Evolutionary conservation across 2,329 filamentous ascomycete species (phyloP).

Genomic region (Aureobasidium uvarum): DNA sequence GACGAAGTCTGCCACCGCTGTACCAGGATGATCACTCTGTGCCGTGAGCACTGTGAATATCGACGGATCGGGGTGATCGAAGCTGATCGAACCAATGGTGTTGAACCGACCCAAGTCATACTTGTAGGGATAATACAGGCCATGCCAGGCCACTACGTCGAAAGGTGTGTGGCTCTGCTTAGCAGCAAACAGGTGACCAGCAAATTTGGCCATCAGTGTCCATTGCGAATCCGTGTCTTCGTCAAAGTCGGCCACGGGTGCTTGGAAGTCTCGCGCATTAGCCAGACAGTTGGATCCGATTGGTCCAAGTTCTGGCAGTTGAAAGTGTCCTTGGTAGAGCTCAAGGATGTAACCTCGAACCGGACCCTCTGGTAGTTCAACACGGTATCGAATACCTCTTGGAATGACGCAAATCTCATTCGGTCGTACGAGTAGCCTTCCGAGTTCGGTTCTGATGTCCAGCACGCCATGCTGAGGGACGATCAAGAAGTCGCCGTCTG

Average conservation of each 20-base stretch:
- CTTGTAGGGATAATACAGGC: constrained; percentile 63
- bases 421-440: constrained; percentile 61
- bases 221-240: constrained; percentile 56
- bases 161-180: constrained; percentile 66
- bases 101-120: constrained; percentile 59
- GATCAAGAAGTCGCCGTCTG: constrained; percentile 67
- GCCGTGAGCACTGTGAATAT: constrained; percentile 67
- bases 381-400: constrained; percentile 62
- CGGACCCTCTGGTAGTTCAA: constrained; percentile 59
- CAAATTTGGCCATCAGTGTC: constrained; percentile 61
- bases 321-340: constrained; percentile 63
- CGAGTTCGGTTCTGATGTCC: constrained; percentile 67
- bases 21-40: constrained; percentile 55
- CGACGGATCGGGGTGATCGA: constrained; percentile 65
- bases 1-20: constrained; percentile 66
- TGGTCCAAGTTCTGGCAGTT: constrained; percentile 65
- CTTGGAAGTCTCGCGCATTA: constrained; percentile 64
- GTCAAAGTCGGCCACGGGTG: constrained; percentile 58
- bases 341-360: constrained; percentile 66
- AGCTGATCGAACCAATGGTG: constrained; percentile 56
- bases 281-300: constrained; percentile 66
- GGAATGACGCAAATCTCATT: constrained; percentile 68
- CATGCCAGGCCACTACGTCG: constrained; percentile 70
- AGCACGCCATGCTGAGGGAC: constrained; percentile 64
- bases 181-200: constrained; percentile 59